Evolutionary conservation across 768 basidiomycete species (phyloP), one percentile per base, ranked within the genome.

Genomic region (Trametes elegans): DNA sequence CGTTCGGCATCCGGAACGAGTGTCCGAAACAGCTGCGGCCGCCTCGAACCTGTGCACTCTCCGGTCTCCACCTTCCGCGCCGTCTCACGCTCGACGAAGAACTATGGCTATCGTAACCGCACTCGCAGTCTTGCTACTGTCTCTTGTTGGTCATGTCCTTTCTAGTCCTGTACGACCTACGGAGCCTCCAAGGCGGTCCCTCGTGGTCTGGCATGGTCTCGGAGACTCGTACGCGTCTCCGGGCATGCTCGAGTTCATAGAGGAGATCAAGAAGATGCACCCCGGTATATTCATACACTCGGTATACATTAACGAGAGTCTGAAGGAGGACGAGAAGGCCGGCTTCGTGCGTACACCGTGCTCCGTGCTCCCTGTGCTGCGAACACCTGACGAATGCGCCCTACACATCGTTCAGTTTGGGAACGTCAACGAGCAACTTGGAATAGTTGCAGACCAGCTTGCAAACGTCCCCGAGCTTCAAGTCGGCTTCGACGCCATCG

Each of bases 401-500:
- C 14, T 19, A 10, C 9, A 23, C n/a, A 16, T 62, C 93, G 91
- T 93, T 85, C 62, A 93, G 92, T 93, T 85, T 62, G 92, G 92
- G 39, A 84, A 89, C 55, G 79, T 90, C 34, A 77, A 90, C 51
- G 76, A 81, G 5, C 92, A 94, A 64, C 63, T 94, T 4, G 78
- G 74, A 19, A 34, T 77, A 27, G 90, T 87, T 6, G 77, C 86
- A 13, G 73, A 76, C 26, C 88, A 93, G 65, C 71, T 94, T 3
- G 71, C 75, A 27, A 75, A 70, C 1, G 78, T 93, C 29, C 76
- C 82, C 1, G 84, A 92, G 62, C 78, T 94, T 14, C 57, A 74
- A 43, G 63, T 64, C 26, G 92, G 92, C 3, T 94, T 93, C 61
- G 90, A 93, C 65, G 92, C 88, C 14, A 84, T 94, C 47, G 92